Conservation (phyloP, 352 stramenopile species). For the Phytopythium cucurbitacearum region DNA sequence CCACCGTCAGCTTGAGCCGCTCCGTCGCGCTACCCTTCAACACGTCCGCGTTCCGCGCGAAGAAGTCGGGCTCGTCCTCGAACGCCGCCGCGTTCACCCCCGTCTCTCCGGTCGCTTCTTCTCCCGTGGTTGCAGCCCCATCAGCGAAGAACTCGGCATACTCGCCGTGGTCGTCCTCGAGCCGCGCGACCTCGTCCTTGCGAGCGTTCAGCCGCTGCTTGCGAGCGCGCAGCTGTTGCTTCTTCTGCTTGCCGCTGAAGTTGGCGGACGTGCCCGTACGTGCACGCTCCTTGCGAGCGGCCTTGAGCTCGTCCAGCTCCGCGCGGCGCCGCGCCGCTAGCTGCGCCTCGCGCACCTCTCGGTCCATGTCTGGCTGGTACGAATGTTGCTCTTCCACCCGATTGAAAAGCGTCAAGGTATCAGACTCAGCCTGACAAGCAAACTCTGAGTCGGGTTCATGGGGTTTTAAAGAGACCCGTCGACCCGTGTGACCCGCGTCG, state of each 20-base stretch:
- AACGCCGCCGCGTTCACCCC: slow-evolving; percentile 33
- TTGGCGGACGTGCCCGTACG: slow-evolving; percentile 49
- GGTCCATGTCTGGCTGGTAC: slow-evolving; percentile 21
- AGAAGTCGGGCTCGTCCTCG: slow-evolving; percentile 53
- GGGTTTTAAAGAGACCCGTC: background rate
- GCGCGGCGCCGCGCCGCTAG: slow-evolving; percentile 65
- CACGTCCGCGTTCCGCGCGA: slow-evolving; percentile 61
- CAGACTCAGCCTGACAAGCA: no score
- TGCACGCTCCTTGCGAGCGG: slow-evolving; percentile 70
- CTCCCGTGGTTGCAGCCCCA: slow-evolving; percentile 11
- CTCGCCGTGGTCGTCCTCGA: slow-evolving; percentile 55
- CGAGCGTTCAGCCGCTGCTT: slow-evolving; percentile 74
- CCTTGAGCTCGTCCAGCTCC: slow-evolving; percentile 74
- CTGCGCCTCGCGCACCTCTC: slow-evolving; percentile 55
- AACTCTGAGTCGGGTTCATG: no score
- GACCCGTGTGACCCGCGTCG: slow-evolving; percentile 15
- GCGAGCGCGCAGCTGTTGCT: slow-evolving; percentile 72
- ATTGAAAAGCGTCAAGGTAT: background rate
- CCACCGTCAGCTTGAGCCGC: slow-evolving; percentile 73
- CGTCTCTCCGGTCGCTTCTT: slow-evolving; percentile 19
- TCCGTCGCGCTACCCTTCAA: slow-evolving; percentile 52
- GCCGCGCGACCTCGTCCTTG: slow-evolving; percentile 46
- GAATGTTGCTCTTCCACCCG: slow-evolving; percentile 1
- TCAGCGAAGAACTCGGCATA: slow-evolving; percentile 45
- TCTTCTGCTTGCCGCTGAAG: slow-evolving; percentile 88